phyloP scores from a whole-genome alignment of 1,284 basidiomycete genomes.

The Puccinia brachypodii region DNA sequence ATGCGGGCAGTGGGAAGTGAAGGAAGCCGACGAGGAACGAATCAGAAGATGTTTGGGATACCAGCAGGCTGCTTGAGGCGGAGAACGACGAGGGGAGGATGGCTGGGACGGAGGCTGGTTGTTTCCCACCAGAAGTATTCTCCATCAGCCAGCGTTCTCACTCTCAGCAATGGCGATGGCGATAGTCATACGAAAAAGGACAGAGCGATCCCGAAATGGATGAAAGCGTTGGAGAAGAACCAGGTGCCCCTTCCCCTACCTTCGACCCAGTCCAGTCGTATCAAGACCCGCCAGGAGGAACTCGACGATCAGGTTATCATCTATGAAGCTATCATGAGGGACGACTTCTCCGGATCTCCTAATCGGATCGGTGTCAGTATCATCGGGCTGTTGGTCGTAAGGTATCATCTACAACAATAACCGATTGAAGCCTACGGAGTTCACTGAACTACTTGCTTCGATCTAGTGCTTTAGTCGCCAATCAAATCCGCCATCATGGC shows the following conservation, averaged over 20 bases:
- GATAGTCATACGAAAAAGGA: too few species aligned
- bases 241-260: neutral
- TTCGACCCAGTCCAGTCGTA: neutral
- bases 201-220: slow-evolving; percentile 1
- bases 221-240: neutral
- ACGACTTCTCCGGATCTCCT: neutral
- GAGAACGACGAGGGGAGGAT: too few species aligned
- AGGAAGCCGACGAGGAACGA: too few species aligned
- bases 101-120: too few species aligned
- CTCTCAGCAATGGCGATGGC: too few species aligned
- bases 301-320: slow-evolving; percentile 19
- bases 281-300: neutral
- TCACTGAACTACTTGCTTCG: neutral
- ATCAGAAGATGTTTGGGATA: too few species aligned
- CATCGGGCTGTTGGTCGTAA: slow-evolving; percentile 14
- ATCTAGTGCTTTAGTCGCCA: slow-evolving; percentile 8
- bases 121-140: too few species aligned
- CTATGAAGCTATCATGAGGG: neutral
- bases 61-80: too few species aligned
- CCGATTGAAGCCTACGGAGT: too few species aligned
- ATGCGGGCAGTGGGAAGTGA: too few species aligned
- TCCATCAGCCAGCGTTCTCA: too few species aligned
- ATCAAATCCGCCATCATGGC: slow-evolving; percentile 37
- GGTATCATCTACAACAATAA: too few species aligned
- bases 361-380: slow-evolving; percentile 30